phyloP scores from a whole-genome alignment of 805 yeast species.

The Sugiyamaella mastotermitis region DNA sequence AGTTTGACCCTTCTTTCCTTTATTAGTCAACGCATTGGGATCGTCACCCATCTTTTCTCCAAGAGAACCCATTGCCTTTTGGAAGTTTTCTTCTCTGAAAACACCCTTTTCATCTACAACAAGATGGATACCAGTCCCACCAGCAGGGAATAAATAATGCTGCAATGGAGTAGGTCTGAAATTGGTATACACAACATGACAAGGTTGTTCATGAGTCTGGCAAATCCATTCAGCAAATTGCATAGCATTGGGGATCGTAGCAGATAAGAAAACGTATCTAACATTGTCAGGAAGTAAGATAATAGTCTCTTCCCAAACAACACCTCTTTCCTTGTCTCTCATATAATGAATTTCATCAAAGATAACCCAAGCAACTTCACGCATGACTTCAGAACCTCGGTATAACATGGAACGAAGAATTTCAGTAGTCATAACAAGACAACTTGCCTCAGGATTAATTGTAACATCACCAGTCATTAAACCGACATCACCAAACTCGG shows the following conservation, averaged over 20 bases:
- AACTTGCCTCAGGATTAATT: slow-evolving; percentile 96
- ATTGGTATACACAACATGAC: slow-evolving; percentile 97
- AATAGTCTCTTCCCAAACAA: slow-evolving; percentile 99
- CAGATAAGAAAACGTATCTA: slow-evolving; percentile 86
- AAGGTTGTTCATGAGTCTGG: slow-evolving; percentile 90
- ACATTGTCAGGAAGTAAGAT: slow-evolving; percentile 94
- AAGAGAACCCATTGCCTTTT: slow-evolving; percentile 94
- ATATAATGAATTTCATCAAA: slow-evolving; percentile 98
- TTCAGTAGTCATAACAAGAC: slow-evolving; percentile 98
- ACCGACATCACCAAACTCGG: slow-evolving; percentile 96
- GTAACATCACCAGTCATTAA: slow-evolving; percentile 99
- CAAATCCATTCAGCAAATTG: slow-evolving; percentile 99
- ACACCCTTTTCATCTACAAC: slow-evolving; percentile 97
- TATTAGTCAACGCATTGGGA: slow-evolving; percentile 55
- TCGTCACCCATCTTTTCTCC: slow-evolving; percentile 81
- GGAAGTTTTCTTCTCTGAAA: slow-evolving; percentile 96
- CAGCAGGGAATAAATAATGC: slow-evolving; percentile 96
- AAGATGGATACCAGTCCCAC: slow-evolving; percentile 94
- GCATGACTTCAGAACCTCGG: slow-evolving; percentile 95
- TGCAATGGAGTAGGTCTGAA: slow-evolving; percentile 98
- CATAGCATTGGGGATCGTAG: slow-evolving; percentile 97
- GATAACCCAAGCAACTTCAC: slow-evolving; percentile 98
- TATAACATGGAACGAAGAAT: slow-evolving; percentile 94
- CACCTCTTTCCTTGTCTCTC: slow-evolving; percentile 98
- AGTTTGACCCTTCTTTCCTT: slow-evolving; percentile 72